A percentile compares a stretch with the other conserved stretches of the same genome.
Evolutionary conservation across 805 yeast genomes (phyloP).

Genomic region (Starmerella asiatica): DNA sequence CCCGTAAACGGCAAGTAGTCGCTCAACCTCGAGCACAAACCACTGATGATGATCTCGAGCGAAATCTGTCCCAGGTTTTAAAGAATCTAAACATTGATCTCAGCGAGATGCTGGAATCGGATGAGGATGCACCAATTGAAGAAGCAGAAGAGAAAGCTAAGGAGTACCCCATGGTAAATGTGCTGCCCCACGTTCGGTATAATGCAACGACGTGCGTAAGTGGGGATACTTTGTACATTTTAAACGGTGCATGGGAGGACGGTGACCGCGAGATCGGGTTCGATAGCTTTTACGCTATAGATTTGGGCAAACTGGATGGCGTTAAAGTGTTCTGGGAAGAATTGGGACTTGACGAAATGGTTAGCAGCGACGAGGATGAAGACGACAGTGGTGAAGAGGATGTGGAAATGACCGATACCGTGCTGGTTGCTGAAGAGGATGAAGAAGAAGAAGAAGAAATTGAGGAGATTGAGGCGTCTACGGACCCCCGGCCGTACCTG

Average conservation of each 20-base stretch:
- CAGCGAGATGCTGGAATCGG: conserved; percentile 20
- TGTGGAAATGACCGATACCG: conserved; percentile 35
- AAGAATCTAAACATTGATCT: conserved; percentile 24
- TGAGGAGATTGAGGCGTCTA: conserved; percentile 49
- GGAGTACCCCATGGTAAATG: conserved; percentile 44
- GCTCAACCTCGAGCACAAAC: conserved; percentile 28
- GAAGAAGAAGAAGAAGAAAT: conserved; percentile 55
- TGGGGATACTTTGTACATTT: conserved; percentile 70
- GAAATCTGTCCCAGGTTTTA: conserved; percentile 43
- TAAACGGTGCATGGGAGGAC: conserved; percentile 80
- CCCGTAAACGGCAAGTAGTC: conserved; percentile 25
- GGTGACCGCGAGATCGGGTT: conserved; percentile 76
- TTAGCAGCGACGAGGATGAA: conserved; percentile 37
- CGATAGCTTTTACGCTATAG: conserved; percentile 76
- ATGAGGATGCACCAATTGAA: conserved; percentile 27
- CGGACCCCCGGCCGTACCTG: conserved; percentile 90
- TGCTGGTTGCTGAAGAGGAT: conserved; percentile 32
- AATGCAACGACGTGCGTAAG: conserved; percentile 75
- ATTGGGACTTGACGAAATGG: conserved; percentile 33
- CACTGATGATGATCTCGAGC: conserved; percentile 72
- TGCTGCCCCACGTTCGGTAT: conserved; percentile 78
- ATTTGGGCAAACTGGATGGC: conserved; percentile 77
- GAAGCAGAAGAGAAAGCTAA: conserved; percentile 30
- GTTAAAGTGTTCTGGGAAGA: conserved; percentile 86
- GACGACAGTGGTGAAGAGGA: conserved; percentile 67